Base-by-base conservation (phyloP, 2,329 filamentous ascomycete genomes). In the Cladosporium sp. region DNA sequence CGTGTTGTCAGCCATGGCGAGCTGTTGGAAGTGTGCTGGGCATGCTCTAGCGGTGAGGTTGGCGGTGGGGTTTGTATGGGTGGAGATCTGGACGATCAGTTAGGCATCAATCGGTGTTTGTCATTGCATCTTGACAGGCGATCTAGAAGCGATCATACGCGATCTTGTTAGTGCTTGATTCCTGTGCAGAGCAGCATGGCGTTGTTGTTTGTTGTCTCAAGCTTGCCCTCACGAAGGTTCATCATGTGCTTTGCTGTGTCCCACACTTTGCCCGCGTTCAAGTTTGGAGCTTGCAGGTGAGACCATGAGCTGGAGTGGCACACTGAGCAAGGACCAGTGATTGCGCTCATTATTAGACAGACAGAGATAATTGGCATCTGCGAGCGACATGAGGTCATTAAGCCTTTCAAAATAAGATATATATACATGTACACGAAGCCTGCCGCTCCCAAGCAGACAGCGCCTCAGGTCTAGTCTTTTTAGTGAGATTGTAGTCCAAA, bases 1-100 rank as follows among this genome's bases (percentile, higher is more conserved):
- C 44, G 61, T 61, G 24, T 60, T 54, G 44, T 66, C 64, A 58
- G 62, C 64, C 64, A 68, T 68, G 29, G 20, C 37, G n/a, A 29
- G 11, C 17, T 12, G 19, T 50, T 38, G 38, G 19, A 50, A 11
- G 41, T 3, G 29, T 38, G 32, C 32, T 42, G 45, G 36, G 45
- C 45, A 48, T 48, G 45, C 45, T 48, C 24, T 41, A 24, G 45
- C 37, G 45, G 45, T 41, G 45, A 41, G 37, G 12, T 12, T 9
- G n/a, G 15, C 7, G 37, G 9, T 24, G 27, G 13, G 9, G 22
- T 32, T 13, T 47, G 22, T 39, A 29, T 20, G 38, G 12, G n/a
- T 47, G 44, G 36, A 29, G 44, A 47, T 15, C 32, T 34, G 12
- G 30, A 19, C 20, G 19, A 30, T 27, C 22, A 15, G 27, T 30